Conservation (phyloP, 257 asterid species). For the Salvia rosmarinus region DNA sequence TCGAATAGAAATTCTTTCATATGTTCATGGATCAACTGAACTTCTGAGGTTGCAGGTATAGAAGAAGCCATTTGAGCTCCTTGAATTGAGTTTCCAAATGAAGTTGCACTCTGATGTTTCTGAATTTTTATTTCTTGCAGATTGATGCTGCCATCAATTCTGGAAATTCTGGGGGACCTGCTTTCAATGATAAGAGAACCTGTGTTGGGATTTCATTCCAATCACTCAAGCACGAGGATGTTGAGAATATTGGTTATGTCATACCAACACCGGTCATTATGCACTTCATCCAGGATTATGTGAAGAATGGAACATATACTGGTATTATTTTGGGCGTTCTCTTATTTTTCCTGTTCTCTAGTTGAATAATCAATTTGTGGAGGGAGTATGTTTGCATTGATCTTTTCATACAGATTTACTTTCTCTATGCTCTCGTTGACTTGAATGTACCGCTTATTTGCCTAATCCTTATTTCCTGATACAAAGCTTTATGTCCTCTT, state of each 20-base stretch:
- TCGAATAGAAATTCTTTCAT: slow-evolving; percentile 89
- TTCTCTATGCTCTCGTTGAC: not conserved
- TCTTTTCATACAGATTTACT: slow-evolving; percentile 4
- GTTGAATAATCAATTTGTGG: too few species aligned
- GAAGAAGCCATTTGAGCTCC: slow-evolving; percentile 18
- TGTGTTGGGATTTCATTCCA: slow-evolving; percentile 98
- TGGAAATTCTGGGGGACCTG: slow-evolving; percentile 99
- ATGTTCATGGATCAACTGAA: slow-evolving; percentile 93
- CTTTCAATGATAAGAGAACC: slow-evolving; percentile 80
- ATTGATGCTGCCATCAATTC: slow-evolving; percentile 98
- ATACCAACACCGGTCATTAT: slow-evolving; percentile 96
- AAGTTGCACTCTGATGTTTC: slow-evolving; percentile 29
- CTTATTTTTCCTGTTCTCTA: slow-evolving; percentile 6
- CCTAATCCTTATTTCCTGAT: not conserved
- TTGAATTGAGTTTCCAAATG: slow-evolving; percentile 14
- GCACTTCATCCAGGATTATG: slow-evolving; percentile 91
- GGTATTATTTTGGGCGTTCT: slow-evolving; percentile 47
- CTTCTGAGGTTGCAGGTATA: slow-evolving; percentile 90
- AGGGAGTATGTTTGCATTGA: slow-evolving; percentile 3
- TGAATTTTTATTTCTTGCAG: slow-evolving; percentile 47
- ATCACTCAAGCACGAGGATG: slow-evolving; percentile 95
- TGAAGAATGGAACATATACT: slow-evolving; percentile 81
- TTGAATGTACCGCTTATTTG: too few species aligned
- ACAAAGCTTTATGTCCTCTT: not conserved
- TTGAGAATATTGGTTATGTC: slow-evolving; percentile 94